Percentiles rank a stretch among this genome's conserved stretches.
Evolutionary conservation across 2,329 filamentous ascomycete species (phyloP).

Genomic region (Pseudopithomyces chartarum): DNA sequence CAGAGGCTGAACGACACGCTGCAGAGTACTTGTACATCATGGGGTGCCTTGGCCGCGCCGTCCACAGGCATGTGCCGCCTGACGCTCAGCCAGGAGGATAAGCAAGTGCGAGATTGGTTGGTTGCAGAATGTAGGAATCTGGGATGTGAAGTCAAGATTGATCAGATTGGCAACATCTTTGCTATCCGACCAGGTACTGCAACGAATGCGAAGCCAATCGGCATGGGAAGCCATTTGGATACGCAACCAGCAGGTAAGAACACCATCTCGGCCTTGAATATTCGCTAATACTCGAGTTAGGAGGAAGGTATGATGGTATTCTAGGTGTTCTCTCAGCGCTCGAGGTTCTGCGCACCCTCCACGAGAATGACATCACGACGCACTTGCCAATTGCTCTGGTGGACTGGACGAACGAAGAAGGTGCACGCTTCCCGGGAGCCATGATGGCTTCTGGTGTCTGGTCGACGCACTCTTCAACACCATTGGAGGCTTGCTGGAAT

Average conservation of each 20-base stretch:
- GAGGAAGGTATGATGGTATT: constrained; percentile 75
- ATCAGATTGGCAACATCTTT: constrained; percentile 44
- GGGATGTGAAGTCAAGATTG: constrained; percentile 38
- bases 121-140: constrained; percentile 30
- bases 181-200: constrained; percentile 32
- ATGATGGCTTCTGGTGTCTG: constrained; percentile 78
- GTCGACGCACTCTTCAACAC: constrained; percentile 57
- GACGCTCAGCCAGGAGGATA: constrained; percentile 53
- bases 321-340: constrained; percentile 69
- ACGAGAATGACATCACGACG: constrained; percentile 37
- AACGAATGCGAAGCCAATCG: constrained; percentile 56
- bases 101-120: constrained; percentile 36
- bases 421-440: constrained; percentile 74
- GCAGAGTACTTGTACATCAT: constrained; percentile 33
- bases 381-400: constrained; percentile 72
- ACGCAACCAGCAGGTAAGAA: constrained; percentile 51
- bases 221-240: constrained; percentile 56
- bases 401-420: constrained; percentile 83
- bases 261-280: background rate
- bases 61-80: constrained; percentile 75
- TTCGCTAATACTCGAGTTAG: constrained; percentile 29
- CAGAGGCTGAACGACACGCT: constrained; percentile 28
- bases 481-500: constrained; percentile 32
- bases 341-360: constrained; percentile 44
- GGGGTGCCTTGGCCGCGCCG: constrained; percentile 29